Evolutionary conservation across 371 early-diverging fungal genomes (phyloP).

Genomic region (Circinella umbellata): DNA sequence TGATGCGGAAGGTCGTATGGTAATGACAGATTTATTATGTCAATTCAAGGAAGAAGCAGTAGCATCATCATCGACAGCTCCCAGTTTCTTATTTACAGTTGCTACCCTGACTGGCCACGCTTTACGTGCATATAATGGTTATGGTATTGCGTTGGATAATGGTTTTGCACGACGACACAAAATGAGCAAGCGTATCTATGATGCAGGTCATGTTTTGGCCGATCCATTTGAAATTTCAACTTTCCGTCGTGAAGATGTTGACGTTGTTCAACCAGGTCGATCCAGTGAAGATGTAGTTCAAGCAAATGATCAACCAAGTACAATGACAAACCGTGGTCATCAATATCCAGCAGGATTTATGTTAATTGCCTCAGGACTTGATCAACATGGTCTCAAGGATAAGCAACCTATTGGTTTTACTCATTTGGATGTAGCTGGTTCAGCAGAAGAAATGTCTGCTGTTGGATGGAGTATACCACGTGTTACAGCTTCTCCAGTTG

Average conservation of each 20-base stretch:
- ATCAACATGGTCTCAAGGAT: conserved; percentile 72
- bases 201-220: conserved; percentile 74
- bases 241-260: conserved; percentile 83
- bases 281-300: conserved; percentile 85
- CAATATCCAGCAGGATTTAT: conserved; percentile 90
- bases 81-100: conserved; percentile 76
- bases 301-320: conserved; percentile 76
- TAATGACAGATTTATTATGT: conserved; percentile 85
- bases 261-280: conserved; percentile 64
- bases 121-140: conserved; percentile 78
- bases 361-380: conserved; percentile 79
- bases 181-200: conserved; percentile 66
- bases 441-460: conserved; percentile 67
- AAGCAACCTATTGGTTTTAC: conserved; percentile 76
- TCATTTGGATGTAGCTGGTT: conserved; percentile 88
- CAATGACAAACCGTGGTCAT: conserved; percentile 83
- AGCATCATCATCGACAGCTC: conserved; percentile 39
- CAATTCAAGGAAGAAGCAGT: conserved; percentile 73
- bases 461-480: conserved; percentile 73
- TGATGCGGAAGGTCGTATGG: conserved; percentile 93
- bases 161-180: conserved; percentile 76
- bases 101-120: conserved; percentile 92
- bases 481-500: conserved; percentile 81
- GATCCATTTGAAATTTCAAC: conserved; percentile 88
- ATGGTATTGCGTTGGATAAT: conserved; percentile 81